A percentile compares a stretch with the other conserved stretches of the same genome.
phyloP scores from a whole-genome alignment of 495 filamentous ascomycete genomes.

The Cudoniella acicularis region DNA sequence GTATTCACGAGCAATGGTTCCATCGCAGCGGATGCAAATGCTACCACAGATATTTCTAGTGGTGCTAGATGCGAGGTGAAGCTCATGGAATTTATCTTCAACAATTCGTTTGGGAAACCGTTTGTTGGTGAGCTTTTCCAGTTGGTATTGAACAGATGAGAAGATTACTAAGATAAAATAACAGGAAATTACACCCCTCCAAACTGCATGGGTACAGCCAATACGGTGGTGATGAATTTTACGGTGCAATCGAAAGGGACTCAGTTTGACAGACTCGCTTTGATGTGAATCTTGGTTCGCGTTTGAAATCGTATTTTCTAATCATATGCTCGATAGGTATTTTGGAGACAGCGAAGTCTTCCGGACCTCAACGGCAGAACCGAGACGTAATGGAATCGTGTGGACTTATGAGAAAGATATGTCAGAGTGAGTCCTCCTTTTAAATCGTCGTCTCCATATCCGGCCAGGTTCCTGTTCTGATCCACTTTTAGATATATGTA shows the following conservation, averaged over 20 bases:
- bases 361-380: background rate
- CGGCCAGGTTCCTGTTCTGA: background rate
- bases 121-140: background rate
- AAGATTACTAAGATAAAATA: background rate
- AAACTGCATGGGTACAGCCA: background rate
- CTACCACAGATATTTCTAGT: background rate
- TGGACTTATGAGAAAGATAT: background rate
- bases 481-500: background rate
- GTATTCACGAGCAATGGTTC: too few relatives aligned
- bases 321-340: background rate
- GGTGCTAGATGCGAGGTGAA: background rate
- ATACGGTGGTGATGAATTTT: background rate
- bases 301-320: too few relatives aligned
- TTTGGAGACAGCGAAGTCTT: background rate
- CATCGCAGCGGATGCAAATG: too few relatives aligned
- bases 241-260: background rate
- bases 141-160: too few relatives aligned
- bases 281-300: background rate
- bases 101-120: background rate
- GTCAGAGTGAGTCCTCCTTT: background rate
- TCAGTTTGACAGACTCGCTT: background rate
- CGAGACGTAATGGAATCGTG: background rate
- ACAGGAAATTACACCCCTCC: background rate
- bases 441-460: background rate
- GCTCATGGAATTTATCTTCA: background rate